A percentile compares a stretch with the other conserved stretches of the same genome.
These are phyloP conservation scores for Climacium dendroides DNA, from an alignment of 225 moss, liverwort and hornwort species.

Conservation along the genomic window DNA sequence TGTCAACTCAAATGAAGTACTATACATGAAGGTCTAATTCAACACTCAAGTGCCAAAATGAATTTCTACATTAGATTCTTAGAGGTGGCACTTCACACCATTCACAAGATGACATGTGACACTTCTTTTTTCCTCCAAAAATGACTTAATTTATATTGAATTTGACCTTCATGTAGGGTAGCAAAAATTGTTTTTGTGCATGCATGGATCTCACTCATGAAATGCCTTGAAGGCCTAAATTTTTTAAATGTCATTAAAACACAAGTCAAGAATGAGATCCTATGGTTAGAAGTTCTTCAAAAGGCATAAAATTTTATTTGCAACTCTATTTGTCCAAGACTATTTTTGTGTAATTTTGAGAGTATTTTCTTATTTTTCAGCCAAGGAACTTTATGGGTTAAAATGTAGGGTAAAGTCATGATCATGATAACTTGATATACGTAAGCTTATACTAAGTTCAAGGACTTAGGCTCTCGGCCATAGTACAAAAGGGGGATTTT, in stretches of 20 bases:
- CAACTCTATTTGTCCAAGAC: too few relatives aligned
- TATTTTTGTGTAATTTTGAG: neutral
- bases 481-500: neutral
- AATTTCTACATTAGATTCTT: too few relatives aligned
- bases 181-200: neutral
- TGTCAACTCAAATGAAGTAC: too few relatives aligned
- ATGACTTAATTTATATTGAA: too few relatives aligned
- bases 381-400: neutral
- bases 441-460: too few relatives aligned
- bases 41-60: too few relatives aligned
- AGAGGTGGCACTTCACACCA: too few relatives aligned
- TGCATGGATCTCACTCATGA: neutral
- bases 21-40: too few relatives aligned
- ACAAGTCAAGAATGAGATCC: neutral
- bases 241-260: neutral
- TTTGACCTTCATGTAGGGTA: too few relatives aligned
- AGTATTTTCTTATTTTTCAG: neutral
- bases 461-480: neutral
- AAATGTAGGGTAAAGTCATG: neutral
- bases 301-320: neutral
- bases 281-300: neutral
- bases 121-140: too few relatives aligned
- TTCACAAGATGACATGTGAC: too few relatives aligned
- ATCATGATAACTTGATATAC: neutral
- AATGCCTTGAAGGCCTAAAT: neutral